Conservation (phyloP, 805 yeast species). For the Starmerella bombicola region DNA sequence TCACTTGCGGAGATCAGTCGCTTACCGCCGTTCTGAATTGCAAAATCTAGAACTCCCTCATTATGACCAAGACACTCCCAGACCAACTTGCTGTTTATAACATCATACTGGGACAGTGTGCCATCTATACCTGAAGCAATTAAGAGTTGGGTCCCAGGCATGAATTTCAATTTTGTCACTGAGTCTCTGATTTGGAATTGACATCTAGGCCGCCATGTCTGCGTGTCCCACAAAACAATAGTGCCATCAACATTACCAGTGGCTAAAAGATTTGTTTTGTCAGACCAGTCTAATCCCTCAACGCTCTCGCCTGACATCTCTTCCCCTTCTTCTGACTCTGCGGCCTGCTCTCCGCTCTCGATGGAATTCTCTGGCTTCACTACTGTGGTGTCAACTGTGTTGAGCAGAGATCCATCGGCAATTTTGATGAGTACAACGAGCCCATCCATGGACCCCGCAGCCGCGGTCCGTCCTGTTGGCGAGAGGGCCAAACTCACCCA, state of each 20-base stretch:
- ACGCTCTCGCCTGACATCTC: slow-evolving; percentile 48
- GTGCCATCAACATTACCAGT: slow-evolving; percentile 84
- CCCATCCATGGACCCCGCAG: slow-evolving; percentile 84
- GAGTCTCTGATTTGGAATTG: slow-evolving; percentile 64
- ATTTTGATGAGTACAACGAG: slow-evolving; percentile 65
- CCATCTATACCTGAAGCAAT: slow-evolving; percentile 77
- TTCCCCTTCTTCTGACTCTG: slow-evolving; percentile 23
- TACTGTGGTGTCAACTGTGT: slow-evolving; percentile 46
- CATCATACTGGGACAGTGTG: slow-evolving; percentile 73
- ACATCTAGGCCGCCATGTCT: slow-evolving; percentile 76
- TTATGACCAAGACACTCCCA: slow-evolving; percentile 83
- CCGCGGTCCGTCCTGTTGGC: slow-evolving; percentile 43
- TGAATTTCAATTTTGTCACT: slow-evolving; percentile 64
- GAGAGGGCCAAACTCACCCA: slow-evolving; percentile 65
- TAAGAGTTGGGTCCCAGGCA: slow-evolving; percentile 36
- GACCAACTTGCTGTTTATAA: slow-evolving; percentile 66
- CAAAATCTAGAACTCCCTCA: slow-evolving; percentile 85
- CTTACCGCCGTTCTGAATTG: slow-evolving; percentile 49
- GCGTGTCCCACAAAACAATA: slow-evolving; percentile 67
- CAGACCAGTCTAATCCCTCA: slow-evolving; percentile 77
- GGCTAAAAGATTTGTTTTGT: slow-evolving; percentile 53
- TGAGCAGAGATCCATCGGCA: slow-evolving; percentile 60
- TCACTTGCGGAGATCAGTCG: slow-evolving; percentile 88
- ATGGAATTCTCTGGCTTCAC: neutral
- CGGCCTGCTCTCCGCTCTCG: slow-evolving; percentile 29